Evolutionary conservation across 192 early-diverging fungal species (phyloP), one percentile per base, ranked within the genome.

Genomic region (Rhizophagus prolifer): DNA sequence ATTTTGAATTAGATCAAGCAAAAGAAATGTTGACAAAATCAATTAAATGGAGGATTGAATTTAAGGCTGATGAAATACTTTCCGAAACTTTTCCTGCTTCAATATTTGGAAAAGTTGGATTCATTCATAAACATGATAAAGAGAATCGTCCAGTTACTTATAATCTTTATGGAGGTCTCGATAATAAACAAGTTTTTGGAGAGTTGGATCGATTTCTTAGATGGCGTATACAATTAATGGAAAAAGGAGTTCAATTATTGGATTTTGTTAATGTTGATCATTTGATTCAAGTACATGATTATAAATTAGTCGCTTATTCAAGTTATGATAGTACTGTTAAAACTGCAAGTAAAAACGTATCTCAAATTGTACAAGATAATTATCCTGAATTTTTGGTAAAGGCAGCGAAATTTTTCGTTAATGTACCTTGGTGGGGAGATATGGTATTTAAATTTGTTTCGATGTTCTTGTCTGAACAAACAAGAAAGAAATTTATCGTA

Each of bases 251-350:
- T 64, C 76, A 79, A 21, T 50, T 74, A 76, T 75, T 90, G 61
- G 89, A 90, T 77, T 88, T 90, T 77, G 82, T 86, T 5, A 82
- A 88, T 63, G 76, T 86, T 7, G 85, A 88, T 25, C 80, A 86
- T 34, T 88, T 88, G 84, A 75, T 90, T 58, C 87, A 88, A 75
- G 86, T 90, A 59, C 89, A 90, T 64, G 89, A 90, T 78, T 89
- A 89, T 46, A 80, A 87, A 3, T 85, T 83, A 44, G 88, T 88
- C 13, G 75, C 83, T 2, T 78, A 87, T 47, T 75, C 86, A 74
- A 80, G 79, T 46, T 86, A 84, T 76, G 84, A 86, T 80, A 80
- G 83, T 41, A 81, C 76, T 60, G 81, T 86, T 7, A 82, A 87
- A 26, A 73, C 79, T 21, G 89, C 89, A 14, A 89, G 88, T 16